phyloP scores from a whole-genome alignment of 371 early-diverging fungal species.

The Paraphysoderma sedebokerense region DNA sequence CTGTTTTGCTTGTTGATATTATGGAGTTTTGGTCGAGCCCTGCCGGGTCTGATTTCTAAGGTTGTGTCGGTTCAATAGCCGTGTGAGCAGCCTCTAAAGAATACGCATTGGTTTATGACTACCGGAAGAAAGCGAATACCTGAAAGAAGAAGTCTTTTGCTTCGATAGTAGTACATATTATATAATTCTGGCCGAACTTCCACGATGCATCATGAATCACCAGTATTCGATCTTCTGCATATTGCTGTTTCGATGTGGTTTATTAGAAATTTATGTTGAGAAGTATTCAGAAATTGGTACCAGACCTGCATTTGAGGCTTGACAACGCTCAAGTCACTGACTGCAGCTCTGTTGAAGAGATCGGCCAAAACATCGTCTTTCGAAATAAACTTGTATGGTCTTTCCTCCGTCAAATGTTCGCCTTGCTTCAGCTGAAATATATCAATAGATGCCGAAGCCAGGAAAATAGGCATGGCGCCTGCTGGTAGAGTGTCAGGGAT shows the following conservation, averaged over 20 bases:
- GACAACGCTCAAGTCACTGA: slow-evolving; percentile 30
- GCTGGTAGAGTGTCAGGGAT: slow-evolving; percentile 1
- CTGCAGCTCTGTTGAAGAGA: slow-evolving; percentile 20
- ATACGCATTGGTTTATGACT: too few relatives aligned
- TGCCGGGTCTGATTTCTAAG: too few relatives aligned
- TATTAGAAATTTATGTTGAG: too few relatives aligned
- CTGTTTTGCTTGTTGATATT: too few relatives aligned
- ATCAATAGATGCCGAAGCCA: slow-evolving; percentile 25
- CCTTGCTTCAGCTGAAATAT: slow-evolving; percentile 27
- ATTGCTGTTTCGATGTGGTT: too few relatives aligned
- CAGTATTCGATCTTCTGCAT: slow-evolving; percentile 24
- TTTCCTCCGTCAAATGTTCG: slow-evolving; percentile 25
- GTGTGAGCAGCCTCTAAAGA: slow-evolving; percentile 8
- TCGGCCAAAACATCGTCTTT: slow-evolving; percentile 28
- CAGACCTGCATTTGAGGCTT: slow-evolving; percentile 20
- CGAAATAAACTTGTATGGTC: slow-evolving; percentile 24
- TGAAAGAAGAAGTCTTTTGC: slow-evolving; percentile 17
- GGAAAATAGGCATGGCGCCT: slow-evolving; percentile 26
- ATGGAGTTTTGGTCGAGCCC: too few relatives aligned
- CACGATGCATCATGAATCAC: slow-evolving; percentile 23
- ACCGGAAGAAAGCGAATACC: neutral
- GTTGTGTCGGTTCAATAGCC: slow-evolving; percentile 6
- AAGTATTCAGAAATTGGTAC: too few relatives aligned
- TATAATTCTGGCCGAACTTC: slow-evolving; percentile 33
- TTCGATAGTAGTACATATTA: slow-evolving; percentile 13